Base-by-base conservation (phyloP, 179 eudicot genomes). In the Camellia oleifera region DNA sequence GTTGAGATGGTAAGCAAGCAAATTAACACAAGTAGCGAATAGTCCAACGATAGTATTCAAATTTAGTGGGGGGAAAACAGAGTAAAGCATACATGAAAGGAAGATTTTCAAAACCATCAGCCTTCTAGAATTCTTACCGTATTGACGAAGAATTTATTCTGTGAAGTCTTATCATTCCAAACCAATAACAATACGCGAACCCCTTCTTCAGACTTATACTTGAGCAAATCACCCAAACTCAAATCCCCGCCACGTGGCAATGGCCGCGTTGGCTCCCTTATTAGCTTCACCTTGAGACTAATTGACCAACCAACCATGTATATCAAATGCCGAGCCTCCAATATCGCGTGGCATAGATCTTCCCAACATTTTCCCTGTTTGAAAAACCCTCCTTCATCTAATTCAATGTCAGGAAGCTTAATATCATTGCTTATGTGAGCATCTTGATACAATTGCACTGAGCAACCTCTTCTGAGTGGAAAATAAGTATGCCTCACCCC, bases 121-220 rank as follows among this genome's bases (percentile, higher is more conserved):
- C 4, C 0, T 13, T 32, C 23, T 5, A 23, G 70, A 72, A 9
- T 53, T 69, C 81, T 78, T 75, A 91, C 99, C 79, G 97, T 92
- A 8, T 90, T 88, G 17, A 96, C 46, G 69, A 90, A 80, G 69
- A 88, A 88, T 83, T 91, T 92, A 78, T 71, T 81, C 68, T 94
- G 99, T 1, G 99, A 96, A 84, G 99, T 96, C 86, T 94, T 92
- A 74, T 96, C 99, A 85, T 96, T 97, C 99, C 99, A 96, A 85
- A 94, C 94, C 82, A 96, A 77, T 90, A 96, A 74, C 87, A 94
- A 79, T 12, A 96, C 98, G 20, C 98, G 82, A 13, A 96, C 99
- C 13, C 99, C 99, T 83, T 96, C 99, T 74, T 94, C 89, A 0
- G 98, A 94, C 78, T 96, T 96, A 71, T 96, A 96, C 91, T 90